Evolutionary conservation across 2,329 filamentous ascomycete species (phyloP).

Genomic region (Pezicula carpinea): DNA sequence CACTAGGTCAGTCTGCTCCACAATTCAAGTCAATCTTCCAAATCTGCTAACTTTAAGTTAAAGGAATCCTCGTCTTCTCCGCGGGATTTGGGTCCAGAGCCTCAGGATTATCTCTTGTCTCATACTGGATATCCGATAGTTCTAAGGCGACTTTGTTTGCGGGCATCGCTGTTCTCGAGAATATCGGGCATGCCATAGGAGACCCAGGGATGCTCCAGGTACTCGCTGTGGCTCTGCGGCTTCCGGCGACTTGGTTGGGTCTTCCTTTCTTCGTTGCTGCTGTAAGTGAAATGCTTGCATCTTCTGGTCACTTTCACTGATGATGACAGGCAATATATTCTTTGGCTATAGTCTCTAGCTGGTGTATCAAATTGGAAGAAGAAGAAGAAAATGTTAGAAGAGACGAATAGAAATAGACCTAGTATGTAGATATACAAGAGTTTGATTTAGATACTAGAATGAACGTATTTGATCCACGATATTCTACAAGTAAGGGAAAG

Average conservation of each 20-base stretch:
- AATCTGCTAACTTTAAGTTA: background rate
- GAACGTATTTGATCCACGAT: no score
- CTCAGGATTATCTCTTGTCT: conserved; percentile 22
- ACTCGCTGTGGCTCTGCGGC: conserved; percentile 20
- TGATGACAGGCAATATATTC: background rate
- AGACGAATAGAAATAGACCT: background rate
- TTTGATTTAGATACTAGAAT: no score
- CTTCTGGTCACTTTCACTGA: background rate
- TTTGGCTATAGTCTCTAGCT: background rate
- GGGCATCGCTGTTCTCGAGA: conserved; percentile 25
- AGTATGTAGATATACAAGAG: no score
- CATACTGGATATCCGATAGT: conserved; percentile 21
- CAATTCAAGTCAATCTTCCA: background rate
- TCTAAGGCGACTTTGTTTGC: conserved; percentile 25
- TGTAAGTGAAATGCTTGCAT: conserved; percentile 15
- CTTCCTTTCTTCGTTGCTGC: conserved; percentile 26
- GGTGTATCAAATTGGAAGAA: background rate
- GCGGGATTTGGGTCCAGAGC: conserved; percentile 26
- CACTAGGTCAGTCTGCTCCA: conserved; percentile 17
- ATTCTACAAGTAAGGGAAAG: no score
- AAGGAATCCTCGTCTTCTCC: conserved; percentile 25
- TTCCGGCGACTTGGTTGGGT: conserved; percentile 21
- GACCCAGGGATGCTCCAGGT: conserved; percentile 27
- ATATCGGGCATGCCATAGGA: conserved; percentile 23
- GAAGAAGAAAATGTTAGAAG: background rate